These are phyloP conservation scores for Aspergillus ruber DNA, from an alignment of 2,329 filamentous ascomycete species.

Conservation along the genomic window DNA sequence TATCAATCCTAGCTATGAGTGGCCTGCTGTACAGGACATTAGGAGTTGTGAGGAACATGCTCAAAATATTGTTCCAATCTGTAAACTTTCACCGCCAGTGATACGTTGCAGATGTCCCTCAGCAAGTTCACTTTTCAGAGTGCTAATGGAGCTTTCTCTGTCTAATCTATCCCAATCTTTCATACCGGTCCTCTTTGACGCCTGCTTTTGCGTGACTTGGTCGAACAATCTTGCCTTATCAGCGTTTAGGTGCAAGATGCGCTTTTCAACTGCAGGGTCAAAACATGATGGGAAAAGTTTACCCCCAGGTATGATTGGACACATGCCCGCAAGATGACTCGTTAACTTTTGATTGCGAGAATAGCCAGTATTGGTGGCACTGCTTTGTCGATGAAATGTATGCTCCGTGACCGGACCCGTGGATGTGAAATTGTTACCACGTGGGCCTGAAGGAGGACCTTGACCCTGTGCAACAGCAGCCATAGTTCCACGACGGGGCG, in stretches of 20 bases:
- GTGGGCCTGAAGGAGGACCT: constrained; percentile 32
- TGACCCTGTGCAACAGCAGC: constrained; percentile 23
- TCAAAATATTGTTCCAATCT: constrained; percentile 36
- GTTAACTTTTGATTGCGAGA: constrained; percentile 34
- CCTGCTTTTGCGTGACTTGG: constrained; percentile 40
- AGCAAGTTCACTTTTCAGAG: constrained; percentile 43
- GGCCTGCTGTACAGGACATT: too few relatives aligned
- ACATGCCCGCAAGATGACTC: constrained; percentile 34
- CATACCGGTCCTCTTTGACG: constrained; percentile 34
- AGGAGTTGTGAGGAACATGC: background rate
- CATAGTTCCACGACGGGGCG: constrained; percentile 29
- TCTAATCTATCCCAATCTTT: constrained; percentile 45
- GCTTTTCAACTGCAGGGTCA: constrained; percentile 36
- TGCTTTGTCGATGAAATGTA: constrained; percentile 31
- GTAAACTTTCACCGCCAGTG: constrained; percentile 38
- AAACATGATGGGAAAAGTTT: constrained; percentile 32
- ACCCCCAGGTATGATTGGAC: constrained; percentile 37
- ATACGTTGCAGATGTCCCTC: constrained; percentile 43
- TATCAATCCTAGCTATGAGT: too few relatives aligned
- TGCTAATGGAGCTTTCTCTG: constrained; percentile 41
- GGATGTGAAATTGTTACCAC: constrained; percentile 23
- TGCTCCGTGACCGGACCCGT: constrained; percentile 24
- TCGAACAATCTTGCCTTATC: constrained; percentile 41
- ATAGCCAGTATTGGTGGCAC: constrained; percentile 28
- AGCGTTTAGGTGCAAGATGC: constrained; percentile 39